Base-by-base conservation (phyloP, 1,139 yeast genomes). In the Pneumocystis canis region DNA sequence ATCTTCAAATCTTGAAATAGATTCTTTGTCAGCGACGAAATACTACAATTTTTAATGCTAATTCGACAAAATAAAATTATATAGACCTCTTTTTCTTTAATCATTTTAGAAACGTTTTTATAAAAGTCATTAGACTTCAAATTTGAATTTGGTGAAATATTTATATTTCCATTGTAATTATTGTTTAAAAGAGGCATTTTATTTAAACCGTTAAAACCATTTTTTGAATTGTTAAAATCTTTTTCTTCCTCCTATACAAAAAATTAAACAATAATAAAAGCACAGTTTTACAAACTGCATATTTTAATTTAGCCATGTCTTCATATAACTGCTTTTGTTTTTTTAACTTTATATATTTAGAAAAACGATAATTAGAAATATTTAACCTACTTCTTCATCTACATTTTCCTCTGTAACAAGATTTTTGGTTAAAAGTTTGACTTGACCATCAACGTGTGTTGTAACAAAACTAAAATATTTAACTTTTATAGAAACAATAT, bases 381-480 rank as follows among this genome's bases (percentile, higher is more conserved):
- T 25, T 25, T 47, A 2, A 37, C 31, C 25, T 25, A 47, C 54
- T 47, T 47, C 72, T 39, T 71, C 71, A 37, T 69, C 62, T 71
- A 70, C 71, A 37, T 73, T 77, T 33, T 72, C 72, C 53, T 73
- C 69, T 47, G 74, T 70, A 7, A 74, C 69, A 18, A 75, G 75
- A 11, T 75, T 76, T 28, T 78, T 74, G 65, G 83, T 73, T 63
- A 90, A 75, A 65, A 82, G 74, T 56, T 80, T 77, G 30, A 87
- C 78, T 68, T 88, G 94, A 58, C 78, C 78, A 31, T 77, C 79
- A 65, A 89, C 77, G 65, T 90, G 89, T 28, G 76, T 76, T 61
- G 84, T 85, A 7, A 92, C 84, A 71, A 85, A 89, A 33, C 65
- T 64, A 37, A 30, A 28, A 20, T 18, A 5, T 33, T n/a, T 25